Conservation (phyloP, 225 moss, liverwort and hornwort species). For the Physcomitrium patens region DNA sequence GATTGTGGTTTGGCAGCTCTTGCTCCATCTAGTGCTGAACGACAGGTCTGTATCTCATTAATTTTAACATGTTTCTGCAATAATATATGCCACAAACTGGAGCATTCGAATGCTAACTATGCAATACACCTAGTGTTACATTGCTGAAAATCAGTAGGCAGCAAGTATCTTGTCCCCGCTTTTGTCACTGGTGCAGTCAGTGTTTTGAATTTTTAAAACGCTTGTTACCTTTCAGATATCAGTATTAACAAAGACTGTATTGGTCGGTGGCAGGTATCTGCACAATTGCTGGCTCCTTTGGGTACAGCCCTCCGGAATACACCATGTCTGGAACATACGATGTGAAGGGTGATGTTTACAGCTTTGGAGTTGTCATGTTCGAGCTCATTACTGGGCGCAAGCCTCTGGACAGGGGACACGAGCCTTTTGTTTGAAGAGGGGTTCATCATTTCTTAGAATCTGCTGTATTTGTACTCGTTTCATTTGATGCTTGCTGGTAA, state of each 20-base stretch:
- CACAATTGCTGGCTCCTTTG: conserved; percentile 61
- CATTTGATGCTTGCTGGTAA: not conserved
- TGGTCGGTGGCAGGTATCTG: conserved; percentile 53
- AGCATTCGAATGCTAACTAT: not conserved
- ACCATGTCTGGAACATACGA: conserved; percentile 54
- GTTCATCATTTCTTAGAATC: not conserved
- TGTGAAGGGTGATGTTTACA: conserved; percentile 66
- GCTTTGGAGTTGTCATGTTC: conserved; percentile 67
- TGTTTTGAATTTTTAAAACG: not conserved
- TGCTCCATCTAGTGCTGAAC: conserved; percentile 63
- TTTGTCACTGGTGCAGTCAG: not conserved
- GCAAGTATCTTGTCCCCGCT: conserved; percentile 6
- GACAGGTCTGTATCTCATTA: conserved; percentile 48
- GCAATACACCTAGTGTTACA: not conserved
- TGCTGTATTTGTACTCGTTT: not conserved
- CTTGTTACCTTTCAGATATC: not conserved
- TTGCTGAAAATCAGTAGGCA: not conserved
- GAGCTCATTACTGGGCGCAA: conserved; percentile 68
- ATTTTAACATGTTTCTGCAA: not conserved
- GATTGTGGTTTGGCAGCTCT: conserved; percentile 73
- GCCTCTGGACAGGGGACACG: conserved; percentile 56
- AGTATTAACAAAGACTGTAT: conserved; percentile 7
- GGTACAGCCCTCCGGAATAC: conserved; percentile 60
- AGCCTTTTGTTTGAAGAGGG: not conserved
- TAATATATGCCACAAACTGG: conserved; percentile 10